phyloP scores from a whole-genome alignment of 2,329 filamentous ascomycete genomes.

The Colletotrichum tabaci region DNA sequence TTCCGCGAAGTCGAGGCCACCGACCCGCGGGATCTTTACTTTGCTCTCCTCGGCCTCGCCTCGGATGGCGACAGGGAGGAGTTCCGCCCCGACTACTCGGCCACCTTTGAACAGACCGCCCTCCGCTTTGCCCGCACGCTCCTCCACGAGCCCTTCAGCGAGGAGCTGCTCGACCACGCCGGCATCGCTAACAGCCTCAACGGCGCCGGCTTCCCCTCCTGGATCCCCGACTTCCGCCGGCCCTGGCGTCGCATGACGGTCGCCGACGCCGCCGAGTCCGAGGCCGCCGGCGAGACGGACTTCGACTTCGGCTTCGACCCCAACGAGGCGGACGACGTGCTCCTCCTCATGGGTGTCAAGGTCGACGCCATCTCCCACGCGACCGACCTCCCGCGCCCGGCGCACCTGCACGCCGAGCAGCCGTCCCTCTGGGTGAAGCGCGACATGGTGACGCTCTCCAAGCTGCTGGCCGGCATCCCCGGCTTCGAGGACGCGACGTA shows the following conservation, averaged over 20 bases:
- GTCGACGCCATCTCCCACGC: constrained; percentile 33
- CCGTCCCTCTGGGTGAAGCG: constrained; percentile 37
- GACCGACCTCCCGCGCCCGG: constrained; percentile 33
- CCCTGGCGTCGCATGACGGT: constrained; percentile 41
- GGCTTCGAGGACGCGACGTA: constrained; percentile 27
- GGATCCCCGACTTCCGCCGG: constrained; percentile 39
- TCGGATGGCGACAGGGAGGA: constrained; percentile 39
- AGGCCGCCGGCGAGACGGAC: constrained; percentile 39
- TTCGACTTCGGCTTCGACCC: constrained; percentile 41
- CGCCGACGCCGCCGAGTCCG: constrained; percentile 38
- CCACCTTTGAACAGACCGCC: constrained; percentile 36
- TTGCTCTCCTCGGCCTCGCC: constrained; percentile 38
- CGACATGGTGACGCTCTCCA: constrained; percentile 27
- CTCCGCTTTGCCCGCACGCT: constrained; percentile 38
- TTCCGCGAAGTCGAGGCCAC: constrained; percentile 42
- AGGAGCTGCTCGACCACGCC: constrained; percentile 41
- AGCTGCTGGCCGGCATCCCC: constrained; percentile 13
- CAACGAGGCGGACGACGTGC: constrained; percentile 29
- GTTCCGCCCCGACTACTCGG: constrained; percentile 39
- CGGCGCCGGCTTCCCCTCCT: constrained; percentile 35
- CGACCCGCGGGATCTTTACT: constrained; percentile 41
- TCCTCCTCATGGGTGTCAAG: constrained; percentile 36
- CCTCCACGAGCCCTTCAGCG: constrained; percentile 39
- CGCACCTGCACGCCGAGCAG: constrained; percentile 32
- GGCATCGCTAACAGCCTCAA: constrained; percentile 29